Evolutionary conservation across 768 basidiomycete genomes (phyloP).

Genomic region (Cystofilobasidium bisporidii): DNA sequence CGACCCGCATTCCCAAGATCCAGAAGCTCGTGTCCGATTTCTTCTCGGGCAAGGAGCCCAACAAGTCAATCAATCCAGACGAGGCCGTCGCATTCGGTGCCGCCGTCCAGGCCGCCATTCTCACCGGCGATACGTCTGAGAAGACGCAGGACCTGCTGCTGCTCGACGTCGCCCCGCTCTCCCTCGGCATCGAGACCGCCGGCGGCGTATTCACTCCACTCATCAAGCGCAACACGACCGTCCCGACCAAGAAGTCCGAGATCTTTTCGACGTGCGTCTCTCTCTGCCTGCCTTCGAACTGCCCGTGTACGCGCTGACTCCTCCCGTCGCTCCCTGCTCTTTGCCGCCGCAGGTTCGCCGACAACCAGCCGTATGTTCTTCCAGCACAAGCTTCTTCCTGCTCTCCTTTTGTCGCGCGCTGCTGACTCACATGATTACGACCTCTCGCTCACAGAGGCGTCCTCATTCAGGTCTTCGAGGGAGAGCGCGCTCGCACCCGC

Average conservation of each 20-base stretch:
- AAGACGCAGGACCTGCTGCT: slow-evolving; percentile 97
- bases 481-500: slow-evolving; percentile 97
- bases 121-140: slow-evolving; percentile 96
- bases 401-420: too few species aligned
- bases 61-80: slow-evolving; percentile 99
- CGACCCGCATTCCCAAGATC: slow-evolving; percentile 99
- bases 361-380: slow-evolving; percentile 99
- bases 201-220: slow-evolving; percentile 99
- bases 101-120: slow-evolving; percentile 97
- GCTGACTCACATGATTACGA: too few species aligned
- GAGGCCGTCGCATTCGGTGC: slow-evolving; percentile 99
- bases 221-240: slow-evolving; percentile 97
- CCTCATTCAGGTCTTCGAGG: slow-evolving; percentile 99
- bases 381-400: too few species aligned
- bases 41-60: slow-evolving; percentile 93
- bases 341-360: too few species aligned
- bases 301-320: too few species aligned
- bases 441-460: too few species aligned
- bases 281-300: too few species aligned
- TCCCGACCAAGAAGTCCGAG: slow-evolving; percentile 97
- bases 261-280: slow-evolving; percentile 99
- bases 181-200: slow-evolving; percentile 99
- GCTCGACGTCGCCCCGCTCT: slow-evolving; percentile 95
- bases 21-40: slow-evolving; percentile 96
- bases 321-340: too few species aligned